phyloP scores from a whole-genome alignment of 495 filamentous ascomycete species.

The Aspergillus panamensis region DNA sequence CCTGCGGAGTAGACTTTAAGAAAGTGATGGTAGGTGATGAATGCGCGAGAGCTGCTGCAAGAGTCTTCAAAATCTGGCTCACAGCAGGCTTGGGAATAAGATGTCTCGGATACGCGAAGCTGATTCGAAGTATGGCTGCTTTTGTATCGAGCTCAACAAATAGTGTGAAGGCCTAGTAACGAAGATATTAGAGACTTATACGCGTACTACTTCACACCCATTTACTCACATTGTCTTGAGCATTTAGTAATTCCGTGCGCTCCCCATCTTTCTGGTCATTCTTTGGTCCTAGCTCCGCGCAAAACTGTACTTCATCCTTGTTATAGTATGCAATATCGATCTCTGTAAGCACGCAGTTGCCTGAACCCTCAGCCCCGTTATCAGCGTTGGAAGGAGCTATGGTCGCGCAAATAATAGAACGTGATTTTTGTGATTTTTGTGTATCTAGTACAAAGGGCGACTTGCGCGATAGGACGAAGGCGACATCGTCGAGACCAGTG shows the following conservation, averaged over 20 bases:
- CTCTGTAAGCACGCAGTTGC: constrained; percentile 10
- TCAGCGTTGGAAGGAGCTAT: background rate
- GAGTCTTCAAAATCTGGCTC: constrained; percentile 18
- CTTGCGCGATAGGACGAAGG: constrained; percentile 17
- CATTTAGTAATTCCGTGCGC: background rate
- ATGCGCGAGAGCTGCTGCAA: constrained; percentile 13
- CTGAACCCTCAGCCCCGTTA: background rate
- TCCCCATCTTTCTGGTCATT: constrained; percentile 20
- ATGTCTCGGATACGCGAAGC: constrained; percentile 20
- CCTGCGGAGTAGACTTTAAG: background rate
- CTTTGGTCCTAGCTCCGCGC: constrained; percentile 14
- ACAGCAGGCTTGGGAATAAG: constrained; percentile 21
- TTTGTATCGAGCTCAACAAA: constrained; percentile 5
- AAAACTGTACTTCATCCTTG: constrained; percentile 24
- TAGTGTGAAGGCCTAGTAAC: constrained; percentile 16
- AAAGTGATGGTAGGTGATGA: constrained; percentile 12
- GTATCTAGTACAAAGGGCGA: constrained; percentile 4
- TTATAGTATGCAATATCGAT: constrained; percentile 11
- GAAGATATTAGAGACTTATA: constrained; percentile 1
- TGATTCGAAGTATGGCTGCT: constrained; percentile 7
- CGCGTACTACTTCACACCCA: background rate
- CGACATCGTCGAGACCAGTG: constrained; percentile 25
- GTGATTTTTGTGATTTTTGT: background rate
- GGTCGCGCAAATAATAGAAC: constrained; percentile 15
- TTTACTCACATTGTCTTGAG: constrained; percentile 12